phyloP scores from a whole-genome alignment of 1,284 basidiomycete genomes.

The Ustilago shanxiensis region DNA sequence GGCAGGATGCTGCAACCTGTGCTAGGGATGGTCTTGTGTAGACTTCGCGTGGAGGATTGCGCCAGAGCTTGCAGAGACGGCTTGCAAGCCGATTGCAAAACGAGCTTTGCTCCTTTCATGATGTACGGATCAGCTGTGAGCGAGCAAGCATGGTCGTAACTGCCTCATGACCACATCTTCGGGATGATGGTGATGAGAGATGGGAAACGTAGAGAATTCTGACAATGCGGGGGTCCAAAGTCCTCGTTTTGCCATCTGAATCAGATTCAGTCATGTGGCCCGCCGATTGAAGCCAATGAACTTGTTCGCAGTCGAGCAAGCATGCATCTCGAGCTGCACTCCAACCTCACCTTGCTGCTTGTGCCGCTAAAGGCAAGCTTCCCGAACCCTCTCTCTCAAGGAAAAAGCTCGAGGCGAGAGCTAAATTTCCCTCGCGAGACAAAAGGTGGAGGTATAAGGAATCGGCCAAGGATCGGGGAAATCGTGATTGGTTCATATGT shows the following conservation, averaged over 20 bases:
- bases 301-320: not conserved
- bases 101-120: conserved; percentile 27
- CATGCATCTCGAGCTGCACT: conserved; percentile 7
- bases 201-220: not conserved
- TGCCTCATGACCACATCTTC: not conserved
- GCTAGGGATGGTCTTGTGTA: not conserved
- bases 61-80: conserved; percentile 1
- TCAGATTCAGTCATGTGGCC: conserved; percentile 14
- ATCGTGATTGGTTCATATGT: too few species aligned
- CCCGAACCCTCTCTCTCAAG: not conserved
- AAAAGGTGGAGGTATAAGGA: conserved; percentile 20
- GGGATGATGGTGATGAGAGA: conserved; percentile 2
- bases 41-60: not conserved
- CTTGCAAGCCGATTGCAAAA: conserved; percentile 16
- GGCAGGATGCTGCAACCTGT: not conserved
- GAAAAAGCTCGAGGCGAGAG: not conserved
- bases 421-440: not conserved
- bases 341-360: not conserved
- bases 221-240: conserved; percentile 5
- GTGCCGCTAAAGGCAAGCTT: not conserved
- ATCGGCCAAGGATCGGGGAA: conserved; percentile 7
- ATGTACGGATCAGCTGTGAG: not conserved
- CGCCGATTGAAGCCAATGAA: not conserved
- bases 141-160: conserved; percentile 12
- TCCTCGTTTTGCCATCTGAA: not conserved